Percentiles rank a stretch among this genome's conserved stretches.
phyloP scores from a whole-genome alignment of 2,329 filamentous ascomycete species.

The Furcasterigmium furcatum region DNA sequence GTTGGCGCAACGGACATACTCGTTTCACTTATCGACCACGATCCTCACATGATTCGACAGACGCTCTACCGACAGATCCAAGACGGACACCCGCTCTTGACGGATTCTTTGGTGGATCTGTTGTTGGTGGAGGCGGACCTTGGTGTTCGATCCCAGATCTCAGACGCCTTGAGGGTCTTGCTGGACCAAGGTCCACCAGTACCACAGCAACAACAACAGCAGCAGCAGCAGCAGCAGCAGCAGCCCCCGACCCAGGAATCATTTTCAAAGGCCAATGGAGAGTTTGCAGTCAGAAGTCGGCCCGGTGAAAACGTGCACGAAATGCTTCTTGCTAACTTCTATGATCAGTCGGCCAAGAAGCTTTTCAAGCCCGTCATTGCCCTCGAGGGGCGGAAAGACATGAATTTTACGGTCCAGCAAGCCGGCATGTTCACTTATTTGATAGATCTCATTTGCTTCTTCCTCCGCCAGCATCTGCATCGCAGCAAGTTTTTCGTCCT shows the following conservation, averaged over 20 bases:
- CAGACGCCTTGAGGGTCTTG: slow-evolving; percentile 91
- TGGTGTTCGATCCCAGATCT: slow-evolving; percentile 92
- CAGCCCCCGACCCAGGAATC: slow-evolving; percentile 48
- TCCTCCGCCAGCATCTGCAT: slow-evolving; percentile 83
- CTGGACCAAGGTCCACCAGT: slow-evolving; percentile 64
- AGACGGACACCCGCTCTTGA: slow-evolving; percentile 81
- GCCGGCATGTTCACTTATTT: slow-evolving; percentile 89
- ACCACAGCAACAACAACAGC: slow-evolving; percentile 15
- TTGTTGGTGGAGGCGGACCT: slow-evolving; percentile 88
- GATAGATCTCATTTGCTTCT: slow-evolving; percentile 91
- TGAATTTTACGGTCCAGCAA: slow-evolving; percentile 75
- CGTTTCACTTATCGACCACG: slow-evolving; percentile 92
- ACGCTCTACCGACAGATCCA: slow-evolving; percentile 91
- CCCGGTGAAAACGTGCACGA: slow-evolving; percentile 72
- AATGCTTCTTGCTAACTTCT: slow-evolving; percentile 82
- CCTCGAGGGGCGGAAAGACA: slow-evolving; percentile 65
- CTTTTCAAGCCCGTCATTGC: slow-evolving; percentile 85
- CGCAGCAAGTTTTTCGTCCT: slow-evolving; percentile 87
- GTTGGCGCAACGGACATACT: slow-evolving; percentile 93
- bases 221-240: slow-evolving; percentile 17
- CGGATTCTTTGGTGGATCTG: slow-evolving; percentile 89
- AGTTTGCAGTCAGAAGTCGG: slow-evolving; percentile 63
- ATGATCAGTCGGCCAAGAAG: slow-evolving; percentile 79
- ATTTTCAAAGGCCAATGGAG: slow-evolving; percentile 61
- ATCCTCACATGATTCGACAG: slow-evolving; percentile 87